Conservation (phyloP, 257 asterid species). For the Plectranthus barbatus region DNA sequence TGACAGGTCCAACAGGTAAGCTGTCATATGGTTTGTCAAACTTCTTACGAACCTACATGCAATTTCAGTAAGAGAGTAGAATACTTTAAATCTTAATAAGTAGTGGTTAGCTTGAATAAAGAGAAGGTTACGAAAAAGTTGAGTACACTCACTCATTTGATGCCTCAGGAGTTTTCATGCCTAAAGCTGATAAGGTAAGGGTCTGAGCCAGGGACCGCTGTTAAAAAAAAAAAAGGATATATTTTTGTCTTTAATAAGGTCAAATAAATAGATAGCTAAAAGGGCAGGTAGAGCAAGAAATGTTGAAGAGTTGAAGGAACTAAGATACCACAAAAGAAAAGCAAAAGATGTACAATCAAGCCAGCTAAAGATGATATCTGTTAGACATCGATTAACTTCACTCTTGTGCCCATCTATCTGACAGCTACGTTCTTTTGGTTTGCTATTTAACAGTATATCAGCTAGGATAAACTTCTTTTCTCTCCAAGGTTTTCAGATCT, state of each 20-base stretch:
- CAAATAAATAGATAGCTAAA: neutral
- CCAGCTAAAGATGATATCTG: neutral
- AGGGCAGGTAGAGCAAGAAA: neutral
- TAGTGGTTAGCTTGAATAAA: slow-evolving; percentile 1
- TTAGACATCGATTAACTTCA: neutral
- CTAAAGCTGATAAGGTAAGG: slow-evolving; percentile 68
- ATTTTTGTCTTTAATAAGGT: neutral
- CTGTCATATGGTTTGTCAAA: slow-evolving; percentile 64
- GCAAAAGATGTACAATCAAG: neutral
- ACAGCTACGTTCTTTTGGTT: neutral
- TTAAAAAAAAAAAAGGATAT: slow-evolving; percentile 9
- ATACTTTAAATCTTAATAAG: slow-evolving; percentile 15
- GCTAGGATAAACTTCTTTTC: neutral
- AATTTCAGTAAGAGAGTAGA: slow-evolving; percentile 12
- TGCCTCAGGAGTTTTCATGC: slow-evolving; percentile 53
- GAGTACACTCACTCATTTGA: slow-evolving; percentile 55
- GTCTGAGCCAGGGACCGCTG: slow-evolving; percentile 97
- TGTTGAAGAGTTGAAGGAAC: neutral
- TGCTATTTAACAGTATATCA: neutral
- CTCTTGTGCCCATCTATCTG: neutral
- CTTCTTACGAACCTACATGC: slow-evolving; percentile 54
- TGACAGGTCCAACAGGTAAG: slow-evolving; percentile 65
- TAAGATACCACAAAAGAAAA: neutral
- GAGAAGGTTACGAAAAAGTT: neutral
- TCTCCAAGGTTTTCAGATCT: neutral